A percentile compares a stretch with the other conserved stretches of the same genome.
Conservation (phyloP, 1,139 yeast genomes). For the Saccharomycopsis hybrid region DNA sequence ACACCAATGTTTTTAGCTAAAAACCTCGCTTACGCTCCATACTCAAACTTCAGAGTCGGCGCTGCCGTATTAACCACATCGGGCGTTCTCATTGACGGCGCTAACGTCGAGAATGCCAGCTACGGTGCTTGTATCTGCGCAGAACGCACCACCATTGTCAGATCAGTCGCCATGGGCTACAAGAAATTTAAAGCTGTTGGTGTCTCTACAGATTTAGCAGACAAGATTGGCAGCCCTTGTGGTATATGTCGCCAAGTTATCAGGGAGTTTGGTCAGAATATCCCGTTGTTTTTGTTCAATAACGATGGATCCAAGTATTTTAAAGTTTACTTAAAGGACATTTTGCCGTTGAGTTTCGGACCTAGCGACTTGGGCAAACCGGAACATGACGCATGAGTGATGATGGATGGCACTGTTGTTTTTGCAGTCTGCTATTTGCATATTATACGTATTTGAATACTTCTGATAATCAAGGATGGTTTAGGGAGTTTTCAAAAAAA, state of each 20-base stretch:
- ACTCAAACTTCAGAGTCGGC: conserved; percentile 84
- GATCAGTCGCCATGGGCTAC: conserved; percentile 47
- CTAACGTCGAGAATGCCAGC: conserved; percentile 89
- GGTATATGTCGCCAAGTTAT: conserved; percentile 91
- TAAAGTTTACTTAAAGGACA: conserved; percentile 45
- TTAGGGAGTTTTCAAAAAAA: no score
- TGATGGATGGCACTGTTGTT: no score
- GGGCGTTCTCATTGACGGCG: conserved; percentile 56
- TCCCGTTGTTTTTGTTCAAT: conserved; percentile 59
- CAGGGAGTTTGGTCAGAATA: conserved; percentile 56
- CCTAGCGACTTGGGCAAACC: conserved; percentile 51
- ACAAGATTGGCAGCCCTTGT: conserved; percentile 70
- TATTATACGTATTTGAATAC: no score
- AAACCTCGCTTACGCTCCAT: conserved; percentile 63
- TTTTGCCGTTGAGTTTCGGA: conserved; percentile 82
- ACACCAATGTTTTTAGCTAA: conserved; percentile 43
- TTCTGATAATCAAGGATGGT: no score
- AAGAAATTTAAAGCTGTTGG: conserved; percentile 55
- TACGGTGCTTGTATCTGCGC: conserved; percentile 90
- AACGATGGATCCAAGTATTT: conserved; percentile 39
- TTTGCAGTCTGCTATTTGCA: no score
- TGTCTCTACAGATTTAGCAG: conserved; percentile 54
- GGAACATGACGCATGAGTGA: conserved; percentile 1
- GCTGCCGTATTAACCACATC: conserved; percentile 55
- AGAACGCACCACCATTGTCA: conserved; percentile 71